Evolutionary conservation across 306 rosid genomes (phyloP).

Genomic region (Ceratonia siliqua): DNA sequence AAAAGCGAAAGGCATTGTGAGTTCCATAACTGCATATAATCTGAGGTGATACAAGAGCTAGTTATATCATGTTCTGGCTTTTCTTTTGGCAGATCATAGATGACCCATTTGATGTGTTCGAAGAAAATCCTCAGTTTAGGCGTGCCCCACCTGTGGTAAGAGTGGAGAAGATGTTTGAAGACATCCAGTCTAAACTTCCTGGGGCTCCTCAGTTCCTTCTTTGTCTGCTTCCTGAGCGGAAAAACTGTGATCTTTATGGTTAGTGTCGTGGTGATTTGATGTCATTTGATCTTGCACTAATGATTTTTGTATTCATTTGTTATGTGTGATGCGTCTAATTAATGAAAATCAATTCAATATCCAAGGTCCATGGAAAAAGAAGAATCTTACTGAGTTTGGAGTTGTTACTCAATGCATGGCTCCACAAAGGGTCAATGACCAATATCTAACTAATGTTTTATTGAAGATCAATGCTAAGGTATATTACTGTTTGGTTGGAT

Average conservation of each 20-base stretch:
- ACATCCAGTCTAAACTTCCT: constrained; percentile 77
- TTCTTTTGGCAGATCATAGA: constrained; percentile 50
- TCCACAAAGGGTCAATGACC: constrained; percentile 78
- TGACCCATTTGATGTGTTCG: constrained; percentile 68
- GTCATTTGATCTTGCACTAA: not conserved
- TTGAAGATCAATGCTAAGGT: constrained; percentile 97
- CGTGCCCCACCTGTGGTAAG: constrained; percentile 93
- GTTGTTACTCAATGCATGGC: constrained; percentile 83
- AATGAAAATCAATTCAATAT: constrained; percentile 13
- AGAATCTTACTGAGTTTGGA: constrained; percentile 87
- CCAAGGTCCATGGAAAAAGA: constrained; percentile 90
- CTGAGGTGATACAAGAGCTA: not conserved
- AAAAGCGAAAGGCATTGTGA: constrained; percentile 74
- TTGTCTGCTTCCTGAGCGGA: constrained; percentile 89
- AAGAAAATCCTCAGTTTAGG: constrained; percentile 70
- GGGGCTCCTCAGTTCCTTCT: constrained; percentile 85
- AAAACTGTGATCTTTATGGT: constrained; percentile 93
- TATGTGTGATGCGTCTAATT: not conserved
- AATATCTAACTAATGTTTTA: constrained; percentile 71
- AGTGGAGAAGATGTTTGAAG: constrained; percentile 92
- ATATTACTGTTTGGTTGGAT: not conserved
- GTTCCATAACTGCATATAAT: constrained; percentile 30
- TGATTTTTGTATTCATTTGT: not conserved
- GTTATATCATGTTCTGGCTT: constrained; percentile 13
- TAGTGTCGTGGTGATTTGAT: constrained; percentile 19